Evolutionary conservation across 139 green algal species (phyloP), one percentile per base, ranked within the genome.

Genomic region (Coelastrella sp.): DNA sequence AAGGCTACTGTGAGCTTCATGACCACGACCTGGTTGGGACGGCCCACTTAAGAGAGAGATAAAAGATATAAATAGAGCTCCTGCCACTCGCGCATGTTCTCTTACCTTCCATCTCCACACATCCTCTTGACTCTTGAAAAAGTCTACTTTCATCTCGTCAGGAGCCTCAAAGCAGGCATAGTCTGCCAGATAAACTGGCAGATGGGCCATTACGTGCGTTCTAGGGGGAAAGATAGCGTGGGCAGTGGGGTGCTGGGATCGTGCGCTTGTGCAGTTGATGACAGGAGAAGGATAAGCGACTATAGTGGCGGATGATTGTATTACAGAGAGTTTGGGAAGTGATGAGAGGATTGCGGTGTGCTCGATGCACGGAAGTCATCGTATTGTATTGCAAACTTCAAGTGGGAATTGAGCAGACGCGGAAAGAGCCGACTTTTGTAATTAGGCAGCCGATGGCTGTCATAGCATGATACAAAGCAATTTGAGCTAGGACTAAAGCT

Each of bases 141-240:
- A 84, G n/a, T 84, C 62, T 27, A 75, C 37, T n/a, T 21, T 34
- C 41, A 87, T 51, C 57, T 90, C 87, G 25, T 86, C 87, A 17
- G 82, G 82, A 0, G 76, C 67, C 63, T 88, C 85, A 48, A 84
- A 90, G 19, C 7, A 40, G 43, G 83, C 79, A 8, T 80, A 88
- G 43, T 90, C 87, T 71, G 59, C 81, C 40, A 86, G 51, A 64
- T 86, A 86, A 19, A 86, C 64, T 62, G 80, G 80, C 30, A 57
- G 30, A 51, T 64, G 50, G 3, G 80, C 40, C 78, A 84, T 84
- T 15, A 32, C n/a, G 27, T 27, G 62, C 8, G 40, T 7, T 9
- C 3, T 23, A 71, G 19, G 32, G 27, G 40, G 19, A 30, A 38
- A 40, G 8, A 17, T 17, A 41, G 62, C 59, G 23, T 67, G 25